Evolutionary conservation across 257 asterid genomes (phyloP).

Genomic region (Solanum raphanifolium): DNA sequence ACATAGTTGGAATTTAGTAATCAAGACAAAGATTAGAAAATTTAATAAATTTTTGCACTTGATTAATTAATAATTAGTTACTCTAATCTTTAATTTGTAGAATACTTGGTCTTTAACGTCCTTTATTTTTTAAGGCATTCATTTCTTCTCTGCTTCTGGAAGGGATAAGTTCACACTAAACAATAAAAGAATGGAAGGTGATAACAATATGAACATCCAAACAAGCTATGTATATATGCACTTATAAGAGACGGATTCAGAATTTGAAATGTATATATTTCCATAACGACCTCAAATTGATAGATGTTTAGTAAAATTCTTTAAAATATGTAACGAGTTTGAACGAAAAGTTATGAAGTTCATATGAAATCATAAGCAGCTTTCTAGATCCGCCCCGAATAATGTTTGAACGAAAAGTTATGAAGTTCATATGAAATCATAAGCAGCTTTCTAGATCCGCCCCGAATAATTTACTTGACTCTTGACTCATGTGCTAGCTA

Average conservation of each 20-base stretch:
- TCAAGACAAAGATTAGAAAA: neutral
- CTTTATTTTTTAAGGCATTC: neutral
- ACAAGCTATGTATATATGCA: neutral
- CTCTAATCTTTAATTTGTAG: neutral
- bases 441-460: neutral
- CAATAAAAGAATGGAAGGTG: neutral
- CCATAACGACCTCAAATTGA: neutral
- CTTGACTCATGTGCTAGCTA: neutral
- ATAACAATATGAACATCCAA: neutral
- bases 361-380: neutral
- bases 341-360: neutral
- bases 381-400: neutral
- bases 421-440: neutral
- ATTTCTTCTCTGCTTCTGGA: neutral
- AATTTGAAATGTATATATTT: neutral
- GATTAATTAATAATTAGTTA: neutral
- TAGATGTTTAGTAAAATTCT: neutral
- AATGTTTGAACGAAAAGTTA: neutral
- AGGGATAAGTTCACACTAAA: neutral
- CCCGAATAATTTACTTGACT: neutral
- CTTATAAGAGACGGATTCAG: neutral
- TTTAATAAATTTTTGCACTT: neutral
- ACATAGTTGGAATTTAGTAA: neutral
- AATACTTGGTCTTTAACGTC: slow-evolving; percentile 13
- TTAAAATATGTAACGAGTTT: neutral